Conservation (phyloP, 176 grass and related monocot genomes). For the Oryza brachyantha region DNA sequence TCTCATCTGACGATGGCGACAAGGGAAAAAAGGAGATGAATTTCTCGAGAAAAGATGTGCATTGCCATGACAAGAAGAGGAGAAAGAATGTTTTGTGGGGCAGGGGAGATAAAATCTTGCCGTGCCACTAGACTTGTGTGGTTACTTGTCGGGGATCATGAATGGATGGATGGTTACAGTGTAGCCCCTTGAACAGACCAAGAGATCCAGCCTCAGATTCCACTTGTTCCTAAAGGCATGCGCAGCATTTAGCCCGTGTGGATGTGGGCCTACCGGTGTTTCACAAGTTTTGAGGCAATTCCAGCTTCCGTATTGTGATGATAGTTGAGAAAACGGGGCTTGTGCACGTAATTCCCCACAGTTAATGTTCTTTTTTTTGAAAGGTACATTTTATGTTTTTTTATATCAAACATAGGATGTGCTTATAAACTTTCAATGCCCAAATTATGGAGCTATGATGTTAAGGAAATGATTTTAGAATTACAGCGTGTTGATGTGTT, state of each 20-base stretch:
- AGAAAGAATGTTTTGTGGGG: slow-evolving; percentile 20
- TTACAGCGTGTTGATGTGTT: background rate
- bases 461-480: background rate
- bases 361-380: background rate
- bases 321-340: background rate
- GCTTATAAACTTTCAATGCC: too few relatives aligned
- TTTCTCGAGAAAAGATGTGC: slow-evolving; percentile 1
- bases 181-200: slow-evolving; percentile 23
- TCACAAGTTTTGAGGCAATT: background rate
- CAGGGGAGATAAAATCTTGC: slow-evolving; percentile 15
- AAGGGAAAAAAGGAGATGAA: background rate
- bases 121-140: background rate
- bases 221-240: background rate
- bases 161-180: slow-evolving; percentile 19
- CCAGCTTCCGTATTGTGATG: background rate
- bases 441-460: background rate
- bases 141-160: slow-evolving; percentile 17
- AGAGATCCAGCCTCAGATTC: slow-evolving; percentile 8
- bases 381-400: too few relatives aligned
- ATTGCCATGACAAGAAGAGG: background rate
- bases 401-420: too few relatives aligned
- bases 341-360: background rate
- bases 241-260: background rate
- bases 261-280: background rate
- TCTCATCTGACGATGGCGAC: background rate